Evolutionary conservation across 1,139 yeast species (phyloP), one percentile per base, ranked within the genome.

Genomic region (Saccharomycopsis phalli): DNA sequence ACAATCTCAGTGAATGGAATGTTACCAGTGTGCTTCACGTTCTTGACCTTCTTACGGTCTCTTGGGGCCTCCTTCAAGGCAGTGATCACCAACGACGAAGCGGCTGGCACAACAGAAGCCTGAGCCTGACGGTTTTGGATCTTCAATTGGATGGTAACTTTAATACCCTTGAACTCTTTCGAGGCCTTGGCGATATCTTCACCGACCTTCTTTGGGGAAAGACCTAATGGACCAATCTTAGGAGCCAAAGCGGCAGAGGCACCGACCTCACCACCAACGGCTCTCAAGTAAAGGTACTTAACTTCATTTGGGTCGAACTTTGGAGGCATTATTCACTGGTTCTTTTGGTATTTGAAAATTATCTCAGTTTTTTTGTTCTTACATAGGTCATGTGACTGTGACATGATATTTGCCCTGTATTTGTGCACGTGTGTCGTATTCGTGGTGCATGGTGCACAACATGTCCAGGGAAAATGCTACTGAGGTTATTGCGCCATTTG

Each of bases 211-310:
- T 91, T 91, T 78, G 98, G 97, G 52, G 97, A 88, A 63, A 91
- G 80, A 87, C 99, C 99, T 67, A 91, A 86, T 61, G 99, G 99
- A 83, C 99, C 99, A 66, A 91, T 91, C 87, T 91, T 91, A 68
- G 98, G 98, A 61, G 98, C 98, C 65, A 93, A 83, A 56, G 98
- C 95, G 57, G 98, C 84, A 53, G 98, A 88, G 65, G 97, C 95
- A 78, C 97, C 98, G 63, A 93, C 94, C 79, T 91, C 99, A 79
- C 99, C 98, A 82, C 98, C 99, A 60, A 88, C 94, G 71, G 98
- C 97, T 83, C 98, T 86, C 72, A 91, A 77, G 87, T 88, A 91
- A 75, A 91, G 78, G 83, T 75, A 86, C 74, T 88, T 88, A 68
- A 91, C 95, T 83, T 91, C 98, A 76, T 60, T 73, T 67, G 99